phyloP scores from a whole-genome alignment of 2,329 filamentous ascomycete species.

The Dothistroma pini region DNA sequence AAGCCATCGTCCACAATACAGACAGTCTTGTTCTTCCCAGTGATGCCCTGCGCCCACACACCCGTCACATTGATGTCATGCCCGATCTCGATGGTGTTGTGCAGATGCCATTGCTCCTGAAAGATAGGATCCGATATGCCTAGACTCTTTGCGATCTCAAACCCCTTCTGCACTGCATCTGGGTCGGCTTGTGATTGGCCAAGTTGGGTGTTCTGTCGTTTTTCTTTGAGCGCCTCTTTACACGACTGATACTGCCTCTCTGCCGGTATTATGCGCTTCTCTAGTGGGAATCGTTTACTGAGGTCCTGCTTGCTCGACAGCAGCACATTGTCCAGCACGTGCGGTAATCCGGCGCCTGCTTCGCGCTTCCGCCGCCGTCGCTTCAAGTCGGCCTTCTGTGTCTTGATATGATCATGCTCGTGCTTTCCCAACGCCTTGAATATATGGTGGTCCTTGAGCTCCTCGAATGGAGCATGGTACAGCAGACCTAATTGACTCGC shows the following conservation, averaged over 20 bases:
- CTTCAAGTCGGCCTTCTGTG: constrained; percentile 51
- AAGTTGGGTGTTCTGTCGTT: constrained; percentile 4
- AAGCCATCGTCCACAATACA: constrained; percentile 95
- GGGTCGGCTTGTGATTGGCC: constrained; percentile 6
- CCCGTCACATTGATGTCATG: constrained; percentile 97
- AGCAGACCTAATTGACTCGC: constrained; percentile 69
- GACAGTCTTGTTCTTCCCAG: constrained; percentile 81
- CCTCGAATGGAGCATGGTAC: constrained; percentile 76
- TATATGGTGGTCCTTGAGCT: constrained; percentile 76
- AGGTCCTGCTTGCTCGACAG: constrained; percentile 75
- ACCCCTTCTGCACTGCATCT: constrained; percentile 54
- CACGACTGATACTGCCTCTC: neutral
- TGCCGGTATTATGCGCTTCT: constrained; percentile 52
- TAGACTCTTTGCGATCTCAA: constrained; percentile 61
- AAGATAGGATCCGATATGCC: constrained; percentile 87
- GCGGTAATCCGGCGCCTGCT: constrained; percentile 41
- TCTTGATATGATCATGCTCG: constrained; percentile 47
- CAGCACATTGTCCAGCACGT: constrained; percentile 69
- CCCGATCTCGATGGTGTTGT: constrained; percentile 74
- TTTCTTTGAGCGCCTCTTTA: constrained; percentile 9
- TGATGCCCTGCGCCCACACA: constrained; percentile 86
- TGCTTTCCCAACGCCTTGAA: constrained; percentile 68
- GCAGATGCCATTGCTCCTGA: constrained; percentile 89
- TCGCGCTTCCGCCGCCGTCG: constrained; percentile 61
- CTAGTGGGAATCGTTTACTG: constrained; percentile 52